Evolutionary conservation across 2,329 filamentous ascomycete genomes (phyloP).

Genomic region (Arthrobotrys megalospora): DNA sequence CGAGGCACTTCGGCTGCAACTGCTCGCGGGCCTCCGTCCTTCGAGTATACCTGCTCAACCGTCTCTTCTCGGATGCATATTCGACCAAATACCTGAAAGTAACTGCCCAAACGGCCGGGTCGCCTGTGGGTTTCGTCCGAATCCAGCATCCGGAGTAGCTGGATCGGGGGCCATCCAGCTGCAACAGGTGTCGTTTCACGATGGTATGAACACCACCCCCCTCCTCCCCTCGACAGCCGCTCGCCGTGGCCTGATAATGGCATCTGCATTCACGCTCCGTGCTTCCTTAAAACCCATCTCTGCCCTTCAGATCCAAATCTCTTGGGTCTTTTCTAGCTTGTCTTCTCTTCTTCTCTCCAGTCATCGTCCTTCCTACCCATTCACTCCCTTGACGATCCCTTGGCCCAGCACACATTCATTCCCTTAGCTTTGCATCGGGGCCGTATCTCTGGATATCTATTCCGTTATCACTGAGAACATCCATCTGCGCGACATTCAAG

Average conservation of each 20-base stretch:
- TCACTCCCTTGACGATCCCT: not conserved
- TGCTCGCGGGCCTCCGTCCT: constrained; percentile 3
- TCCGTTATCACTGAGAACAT: not conserved
- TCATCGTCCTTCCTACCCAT: constrained; percentile 4
- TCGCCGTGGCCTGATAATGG: constrained; percentile 57
- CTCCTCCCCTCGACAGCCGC: constrained; percentile 20
- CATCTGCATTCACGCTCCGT: constrained; percentile 20
- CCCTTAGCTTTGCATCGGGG: not conserved
- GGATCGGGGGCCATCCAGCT: constrained; percentile 38
- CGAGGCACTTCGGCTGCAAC: constrained; percentile 44
- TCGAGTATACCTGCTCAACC: constrained; percentile 52
- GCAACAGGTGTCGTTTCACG: constrained; percentile 57
- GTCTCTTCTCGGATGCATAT: constrained; percentile 48
- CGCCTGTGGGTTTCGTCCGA: constrained; percentile 31
- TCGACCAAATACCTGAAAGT: constrained; percentile 33
- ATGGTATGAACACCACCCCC: constrained; percentile 55
- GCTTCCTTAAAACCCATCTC: constrained; percentile 51
- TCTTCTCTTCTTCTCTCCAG: constrained; percentile 13
- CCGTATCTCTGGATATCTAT: not conserved
- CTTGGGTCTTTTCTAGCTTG: constrained; percentile 12
- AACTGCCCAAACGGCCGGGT: constrained; percentile 51
- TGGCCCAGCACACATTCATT: not conserved
- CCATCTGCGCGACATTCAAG: not conserved
- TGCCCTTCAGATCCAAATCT: constrained; percentile 29
- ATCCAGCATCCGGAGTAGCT: constrained; percentile 49